A percentile compares a stretch with the other conserved stretches of the same genome.
Evolutionary conservation across 2,329 filamentous ascomycete genomes (phyloP).

Genomic region (Penicillium vulpinum): DNA sequence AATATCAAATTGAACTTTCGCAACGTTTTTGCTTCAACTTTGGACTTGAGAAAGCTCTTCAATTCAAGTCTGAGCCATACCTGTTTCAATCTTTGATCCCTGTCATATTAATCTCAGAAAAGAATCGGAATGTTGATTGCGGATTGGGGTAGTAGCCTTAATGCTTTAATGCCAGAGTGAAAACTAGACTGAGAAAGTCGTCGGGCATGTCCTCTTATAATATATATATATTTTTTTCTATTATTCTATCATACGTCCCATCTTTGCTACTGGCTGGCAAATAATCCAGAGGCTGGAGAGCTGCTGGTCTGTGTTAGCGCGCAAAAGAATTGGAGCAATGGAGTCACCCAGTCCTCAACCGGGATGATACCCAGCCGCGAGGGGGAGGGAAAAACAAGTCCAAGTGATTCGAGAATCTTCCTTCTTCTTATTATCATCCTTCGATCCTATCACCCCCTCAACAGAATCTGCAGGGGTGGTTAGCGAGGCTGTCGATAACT

Average conservation of each 20-base stretch:
- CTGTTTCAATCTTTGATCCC: background rate
- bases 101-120: background rate
- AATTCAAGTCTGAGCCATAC: background rate
- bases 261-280: slow-evolving; percentile 23
- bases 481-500: slow-evolving; percentile 7
- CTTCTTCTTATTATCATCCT: slow-evolving; percentile 2
- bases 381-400: background rate
- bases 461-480: slow-evolving; percentile 5
- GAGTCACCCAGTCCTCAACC: slow-evolving; percentile 27
- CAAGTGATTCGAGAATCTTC: slow-evolving; percentile 22
- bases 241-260: slow-evolving; percentile 5
- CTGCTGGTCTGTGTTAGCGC: slow-evolving; percentile 34
- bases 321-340: slow-evolving; percentile 29
- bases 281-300: slow-evolving; percentile 35
- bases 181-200: slow-evolving; percentile 12
- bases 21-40: background rate
- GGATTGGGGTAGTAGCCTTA: background rate
- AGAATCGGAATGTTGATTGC: background rate
- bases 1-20: background rate
- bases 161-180: slow-evolving; percentile 1
- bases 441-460: slow-evolving; percentile 3
- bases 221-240: slow-evolving; percentile 10
- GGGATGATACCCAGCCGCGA: slow-evolving; percentile 13
- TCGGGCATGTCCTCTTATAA: slow-evolving; percentile 12
- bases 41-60: background rate